These are phyloP conservation scores for Cladorrhinum sp. DNA, from an alignment of 2,329 filamentous ascomycete genomes.

Conservation along the genomic window DNA sequence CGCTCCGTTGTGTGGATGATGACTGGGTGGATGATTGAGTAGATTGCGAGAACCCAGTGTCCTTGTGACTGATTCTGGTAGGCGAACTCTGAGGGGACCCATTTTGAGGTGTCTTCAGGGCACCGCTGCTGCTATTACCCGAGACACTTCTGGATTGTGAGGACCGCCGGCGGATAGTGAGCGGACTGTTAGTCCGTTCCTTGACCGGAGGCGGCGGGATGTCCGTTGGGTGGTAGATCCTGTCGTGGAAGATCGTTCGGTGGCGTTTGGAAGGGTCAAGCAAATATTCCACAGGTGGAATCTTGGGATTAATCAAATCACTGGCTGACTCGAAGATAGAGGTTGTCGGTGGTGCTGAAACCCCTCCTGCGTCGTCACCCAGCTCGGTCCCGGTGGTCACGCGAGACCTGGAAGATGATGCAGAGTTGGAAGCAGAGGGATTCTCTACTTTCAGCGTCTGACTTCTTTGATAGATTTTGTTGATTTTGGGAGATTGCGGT, in stretches of 20 bases:
- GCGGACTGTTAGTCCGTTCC: constrained; percentile 41
- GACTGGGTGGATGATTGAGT: not conserved
- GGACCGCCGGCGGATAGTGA: constrained; percentile 33
- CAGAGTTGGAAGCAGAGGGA: constrained; percentile 31
- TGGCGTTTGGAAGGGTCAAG: constrained; percentile 78
- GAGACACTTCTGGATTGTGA: constrained; percentile 23
- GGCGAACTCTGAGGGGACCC: constrained; percentile 21
- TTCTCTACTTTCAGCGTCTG: constrained; percentile 63
- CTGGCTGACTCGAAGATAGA: constrained; percentile 94
- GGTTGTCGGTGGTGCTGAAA: constrained; percentile 78
- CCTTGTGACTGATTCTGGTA: constrained; percentile 37
- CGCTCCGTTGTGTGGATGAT: not conserved
- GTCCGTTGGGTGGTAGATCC: constrained; percentile 89
- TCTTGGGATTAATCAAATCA: constrained; percentile 84
- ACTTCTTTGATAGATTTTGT: constrained; percentile 71
- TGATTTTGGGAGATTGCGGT: constrained; percentile 54
- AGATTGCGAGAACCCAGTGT: constrained; percentile 22
- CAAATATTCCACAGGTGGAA: constrained; percentile 78
- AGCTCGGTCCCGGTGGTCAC: constrained; percentile 52
- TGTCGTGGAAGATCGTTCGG: constrained; percentile 93
- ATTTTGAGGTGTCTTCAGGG: constrained; percentile 24
- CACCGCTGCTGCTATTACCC: constrained; percentile 21
- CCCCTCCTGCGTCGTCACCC: constrained; percentile 40
- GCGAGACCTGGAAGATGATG: constrained; percentile 37
- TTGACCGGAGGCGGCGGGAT: constrained; percentile 78